Percentiles rank a stretch among this genome's conserved stretches.
Evolutionary conservation across 306 rosid species (phyloP).

Genomic region (Castanea sativa): DNA sequence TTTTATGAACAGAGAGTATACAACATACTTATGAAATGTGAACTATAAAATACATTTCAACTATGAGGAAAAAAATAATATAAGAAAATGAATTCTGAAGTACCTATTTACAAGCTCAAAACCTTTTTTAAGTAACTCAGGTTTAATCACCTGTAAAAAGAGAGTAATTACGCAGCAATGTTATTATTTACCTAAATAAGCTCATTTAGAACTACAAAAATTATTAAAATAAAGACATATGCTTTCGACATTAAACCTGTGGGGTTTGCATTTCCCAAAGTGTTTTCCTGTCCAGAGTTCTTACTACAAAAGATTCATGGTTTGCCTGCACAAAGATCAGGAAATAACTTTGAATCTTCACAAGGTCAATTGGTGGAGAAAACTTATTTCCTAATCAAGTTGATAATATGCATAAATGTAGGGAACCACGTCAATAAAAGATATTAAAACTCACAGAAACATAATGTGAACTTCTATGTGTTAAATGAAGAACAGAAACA

Average conservation of each 20-base stretch:
- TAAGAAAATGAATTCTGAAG: neutral
- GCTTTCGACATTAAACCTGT: slow-evolving; percentile 52
- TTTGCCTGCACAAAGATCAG: slow-evolving; percentile 66
- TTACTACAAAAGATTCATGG: slow-evolving; percentile 67
- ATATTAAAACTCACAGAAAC: neutral
- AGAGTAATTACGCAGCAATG: slow-evolving; percentile 12
- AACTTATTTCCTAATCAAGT: neutral
- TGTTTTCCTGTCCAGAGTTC: slow-evolving; percentile 79
- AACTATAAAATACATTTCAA: neutral
- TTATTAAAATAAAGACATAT: neutral
- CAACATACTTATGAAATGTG: neutral
- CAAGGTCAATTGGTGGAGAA: slow-evolving; percentile 12
- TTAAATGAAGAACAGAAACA: too few species aligned
- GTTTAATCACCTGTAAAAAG: slow-evolving; percentile 66
- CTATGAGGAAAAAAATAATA: neutral
- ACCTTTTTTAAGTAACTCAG: slow-evolving; percentile 79
- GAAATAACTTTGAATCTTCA: slow-evolving; percentile 11
- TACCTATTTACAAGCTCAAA: slow-evolving; percentile 92
- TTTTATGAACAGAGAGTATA: too few species aligned
- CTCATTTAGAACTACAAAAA: neutral
- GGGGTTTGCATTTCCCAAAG: slow-evolving; percentile 99
- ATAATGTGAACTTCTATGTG: too few species aligned
- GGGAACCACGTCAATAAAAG: neutral
- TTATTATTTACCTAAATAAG: neutral
- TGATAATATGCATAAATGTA: neutral